Percentiles rank a stretch among this genome's conserved stretches.
These are phyloP conservation scores for Termitomyces bulborhizus DNA, from an alignment of 768 basidiomycete species.

Conservation along the genomic window DNA sequence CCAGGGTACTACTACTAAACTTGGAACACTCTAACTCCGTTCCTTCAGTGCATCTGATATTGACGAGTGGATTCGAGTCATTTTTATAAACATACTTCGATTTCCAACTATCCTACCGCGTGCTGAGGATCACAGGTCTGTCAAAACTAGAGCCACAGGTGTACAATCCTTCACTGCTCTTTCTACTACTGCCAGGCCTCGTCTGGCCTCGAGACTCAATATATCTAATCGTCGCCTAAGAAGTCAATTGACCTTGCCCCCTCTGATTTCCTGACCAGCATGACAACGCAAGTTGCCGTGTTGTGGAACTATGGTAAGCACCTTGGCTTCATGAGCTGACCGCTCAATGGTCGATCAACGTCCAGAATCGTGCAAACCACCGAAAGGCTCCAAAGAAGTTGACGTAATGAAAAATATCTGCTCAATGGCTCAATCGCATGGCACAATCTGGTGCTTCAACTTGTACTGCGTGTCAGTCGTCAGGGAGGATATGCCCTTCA, in stretches of 20 bases:
- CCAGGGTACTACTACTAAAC: slow-evolving; percentile 2
- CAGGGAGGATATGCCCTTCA: not conserved
- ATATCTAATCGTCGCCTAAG: not conserved
- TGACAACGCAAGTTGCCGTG: slow-evolving; percentile 10
- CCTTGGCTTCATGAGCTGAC: not conserved
- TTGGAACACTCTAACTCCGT: not conserved
- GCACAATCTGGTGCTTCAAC: slow-evolving; percentile 24
- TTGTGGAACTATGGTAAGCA: slow-evolving; percentile 23
- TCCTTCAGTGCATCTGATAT: not conserved
- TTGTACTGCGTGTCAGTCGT: slow-evolving; percentile 14
- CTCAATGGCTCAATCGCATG: slow-evolving; percentile 19
- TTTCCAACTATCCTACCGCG: slow-evolving; percentile 1
- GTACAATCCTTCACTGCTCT: not conserved
- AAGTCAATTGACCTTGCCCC: not conserved
- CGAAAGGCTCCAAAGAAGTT: slow-evolving; percentile 20
- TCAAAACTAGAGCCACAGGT: not conserved
- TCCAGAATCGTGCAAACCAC: slow-evolving; percentile 26
- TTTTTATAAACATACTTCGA: not conserved
- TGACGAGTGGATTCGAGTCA: not conserved
- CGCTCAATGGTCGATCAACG: not conserved
- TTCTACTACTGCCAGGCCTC: not conserved
- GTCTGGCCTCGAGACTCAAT: not conserved
- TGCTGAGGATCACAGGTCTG: not conserved
- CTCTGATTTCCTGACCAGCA: not conserved
- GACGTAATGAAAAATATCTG: slow-evolving; percentile 23